phyloP scores from a whole-genome alignment of 441 rosid genomes.

The Eutrema salsugineum region DNA sequence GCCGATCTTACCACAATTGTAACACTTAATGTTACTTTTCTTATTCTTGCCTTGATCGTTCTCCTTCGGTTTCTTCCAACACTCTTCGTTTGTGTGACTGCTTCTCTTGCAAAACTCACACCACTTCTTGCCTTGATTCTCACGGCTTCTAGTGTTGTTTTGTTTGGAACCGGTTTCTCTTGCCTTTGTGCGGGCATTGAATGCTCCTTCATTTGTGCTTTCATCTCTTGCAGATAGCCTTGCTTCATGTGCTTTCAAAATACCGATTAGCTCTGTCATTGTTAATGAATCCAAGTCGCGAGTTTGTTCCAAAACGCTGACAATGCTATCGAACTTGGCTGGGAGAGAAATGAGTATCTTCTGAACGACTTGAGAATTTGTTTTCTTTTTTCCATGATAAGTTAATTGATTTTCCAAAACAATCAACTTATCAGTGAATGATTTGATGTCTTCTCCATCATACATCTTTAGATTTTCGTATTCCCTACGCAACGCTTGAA shows the following conservation, averaged over 20 bases:
- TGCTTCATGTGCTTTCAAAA: no score
- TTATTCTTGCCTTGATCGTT: neutral
- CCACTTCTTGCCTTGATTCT: no score
- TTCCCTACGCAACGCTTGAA: neutral
- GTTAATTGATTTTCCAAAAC: neutral
- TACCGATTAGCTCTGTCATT: no score
- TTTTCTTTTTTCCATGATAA: neutral
- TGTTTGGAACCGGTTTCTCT: no score
- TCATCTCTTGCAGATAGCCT: no score
- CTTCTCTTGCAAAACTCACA: no score
- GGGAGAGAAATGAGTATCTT: neutral
- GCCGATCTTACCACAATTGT: no score
- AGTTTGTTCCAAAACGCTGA: neutral
- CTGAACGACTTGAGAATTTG: neutral
- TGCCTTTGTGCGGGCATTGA: no score
- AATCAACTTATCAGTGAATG: neutral
- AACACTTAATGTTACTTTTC: no score
- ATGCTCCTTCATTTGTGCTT: no score
- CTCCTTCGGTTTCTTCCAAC: neutral
- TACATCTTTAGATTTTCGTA: neutral
- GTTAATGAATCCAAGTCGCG: neutral
- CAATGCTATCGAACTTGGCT: neutral
- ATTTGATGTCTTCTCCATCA: neutral
- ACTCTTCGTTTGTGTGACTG: neutral
- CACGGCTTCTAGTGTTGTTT: no score